Conservation (phyloP, 2,329 filamentous ascomycete genomes). For the Colletotrichum sp. region DNA sequence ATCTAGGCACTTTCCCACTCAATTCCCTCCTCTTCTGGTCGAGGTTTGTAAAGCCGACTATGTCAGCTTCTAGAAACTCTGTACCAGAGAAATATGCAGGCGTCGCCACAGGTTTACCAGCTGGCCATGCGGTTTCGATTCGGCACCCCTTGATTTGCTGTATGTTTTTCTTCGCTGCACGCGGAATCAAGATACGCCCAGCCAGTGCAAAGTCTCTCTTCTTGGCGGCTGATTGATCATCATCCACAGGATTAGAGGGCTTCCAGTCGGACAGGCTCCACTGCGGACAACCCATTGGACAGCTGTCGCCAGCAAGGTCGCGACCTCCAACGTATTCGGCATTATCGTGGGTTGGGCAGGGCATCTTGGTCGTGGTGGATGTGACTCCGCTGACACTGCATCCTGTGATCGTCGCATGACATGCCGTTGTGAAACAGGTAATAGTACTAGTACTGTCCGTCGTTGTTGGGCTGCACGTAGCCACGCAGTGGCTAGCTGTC, state of each 20-base stretch:
- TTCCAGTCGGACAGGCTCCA: not conserved
- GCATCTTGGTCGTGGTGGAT: not conserved
- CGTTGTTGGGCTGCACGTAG: not conserved
- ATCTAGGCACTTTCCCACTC: not conserved
- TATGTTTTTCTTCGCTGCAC: not conserved
- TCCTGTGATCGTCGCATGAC: not conserved
- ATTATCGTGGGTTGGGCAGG: not conserved
- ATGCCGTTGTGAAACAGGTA: not conserved
- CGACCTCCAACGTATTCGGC: not conserved
- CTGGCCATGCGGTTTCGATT: not conserved
- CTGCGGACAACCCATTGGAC: rapidly evolving
- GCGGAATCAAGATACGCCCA: not conserved
- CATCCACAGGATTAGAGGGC: rapidly evolving
- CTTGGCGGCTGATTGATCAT: not conserved
- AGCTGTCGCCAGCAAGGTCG: rapidly evolving
- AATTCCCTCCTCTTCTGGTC: rapidly evolving
- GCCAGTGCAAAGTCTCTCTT: not conserved
- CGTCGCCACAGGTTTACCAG: not conserved
- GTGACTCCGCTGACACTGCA: not conserved
- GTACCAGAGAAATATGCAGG: rapidly evolving
- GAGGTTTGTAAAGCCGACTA: rapidly evolving
- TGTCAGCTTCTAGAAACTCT: not conserved
- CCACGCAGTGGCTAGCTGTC: not conserved
- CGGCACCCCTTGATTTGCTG: not conserved
- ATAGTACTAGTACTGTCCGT: rapidly evolving